These are phyloP conservation scores for Jaltomata sinuosa DNA, from an alignment of 257 asterid species.

Conservation along the genomic window DNA sequence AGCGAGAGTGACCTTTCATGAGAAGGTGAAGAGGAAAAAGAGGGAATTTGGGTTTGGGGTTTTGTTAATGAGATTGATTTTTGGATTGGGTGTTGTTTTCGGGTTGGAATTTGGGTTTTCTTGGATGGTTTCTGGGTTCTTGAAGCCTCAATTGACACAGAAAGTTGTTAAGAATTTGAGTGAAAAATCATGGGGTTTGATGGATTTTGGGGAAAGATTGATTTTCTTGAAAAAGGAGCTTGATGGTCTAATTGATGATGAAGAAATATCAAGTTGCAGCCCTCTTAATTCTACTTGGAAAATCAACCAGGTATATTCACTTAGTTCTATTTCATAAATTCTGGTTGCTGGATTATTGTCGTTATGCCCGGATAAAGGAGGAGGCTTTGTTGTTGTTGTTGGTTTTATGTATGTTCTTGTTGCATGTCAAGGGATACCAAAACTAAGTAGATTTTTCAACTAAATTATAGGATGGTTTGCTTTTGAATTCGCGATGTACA, in stretches of 20 bases:
- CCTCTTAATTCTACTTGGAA: conserved; percentile 51
- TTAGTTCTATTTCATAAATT: not conserved
- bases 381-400: not conserved
- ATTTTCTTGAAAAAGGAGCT: conserved; percentile 47
- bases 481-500: conserved; percentile 49
- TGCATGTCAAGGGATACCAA: not conserved
- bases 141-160: conserved; percentile 25
- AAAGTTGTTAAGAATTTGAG: conserved; percentile 40
- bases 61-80: conserved; percentile 20
- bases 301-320: conserved; percentile 40
- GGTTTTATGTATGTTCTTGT: not conserved
- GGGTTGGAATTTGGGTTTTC: conserved; percentile 43
- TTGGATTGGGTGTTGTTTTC: conserved; percentile 25
- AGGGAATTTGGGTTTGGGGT: conserved; percentile 20
- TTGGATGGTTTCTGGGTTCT: conserved; percentile 30
- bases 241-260: conserved; percentile 12
- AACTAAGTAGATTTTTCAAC: not conserved
- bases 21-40: conserved; percentile 28
- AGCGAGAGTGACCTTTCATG: conserved; percentile 8
- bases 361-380: no score
- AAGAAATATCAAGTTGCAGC: conserved; percentile 29
- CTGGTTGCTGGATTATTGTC: no score
- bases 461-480: conserved; percentile 44
- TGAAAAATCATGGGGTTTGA: conserved; percentile 27
- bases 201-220: conserved; percentile 30